Base-by-base conservation (phyloP, 345 rosid species). In the Euphorbia pulcherrima region DNA sequence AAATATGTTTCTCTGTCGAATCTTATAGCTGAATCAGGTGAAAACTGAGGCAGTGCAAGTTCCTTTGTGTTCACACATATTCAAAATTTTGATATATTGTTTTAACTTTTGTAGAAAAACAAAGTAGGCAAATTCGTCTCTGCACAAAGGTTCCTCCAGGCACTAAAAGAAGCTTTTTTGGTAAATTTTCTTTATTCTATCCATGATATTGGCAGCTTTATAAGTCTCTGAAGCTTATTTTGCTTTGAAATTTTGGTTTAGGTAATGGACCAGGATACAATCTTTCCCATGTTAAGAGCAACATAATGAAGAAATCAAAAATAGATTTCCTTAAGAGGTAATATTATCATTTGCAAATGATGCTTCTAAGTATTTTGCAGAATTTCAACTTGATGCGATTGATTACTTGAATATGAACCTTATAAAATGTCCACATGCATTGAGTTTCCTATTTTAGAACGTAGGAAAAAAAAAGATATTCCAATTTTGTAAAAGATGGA, bases 291-390 rank as follows among this genome's bases (percentile, higher is more conserved):
- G 71, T 62, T 59, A 94, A 87, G 84, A 83, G 95, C 85, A 91
- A 84, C 76, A 77, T 91, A 74, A 86, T 91, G 97, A 94, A 89
- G 88, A 94, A 91, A 77, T 85, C 95, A 16, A 94, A 85, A 79
- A 21, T 88, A 57, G 99, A 94, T 30, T 33, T 87, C 64, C 86
- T 83, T 33, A 85, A 86, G 74, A 85, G 99, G 97, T 89, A 79
- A 72, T 52, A 17, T 4, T 48, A n/a, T 68, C 47, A 33, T 46
- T 5, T 21, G n/a, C 14, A 12, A 47, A 41, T 20, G n/a, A 35
- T 50, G 59, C 17, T 8, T 9, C 20, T n/a, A 51, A n/a, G 5
- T 17, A 1, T 18, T 16, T 18, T 59, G 24, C 12, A 29, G 18
- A 10, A 11, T 28, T 44, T 5, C 3, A 44, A 33, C 37, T 33